Evolutionary conservation across 2,329 filamentous ascomycete genomes (phyloP).

Genomic region (Metarhizium rileyi): DNA sequence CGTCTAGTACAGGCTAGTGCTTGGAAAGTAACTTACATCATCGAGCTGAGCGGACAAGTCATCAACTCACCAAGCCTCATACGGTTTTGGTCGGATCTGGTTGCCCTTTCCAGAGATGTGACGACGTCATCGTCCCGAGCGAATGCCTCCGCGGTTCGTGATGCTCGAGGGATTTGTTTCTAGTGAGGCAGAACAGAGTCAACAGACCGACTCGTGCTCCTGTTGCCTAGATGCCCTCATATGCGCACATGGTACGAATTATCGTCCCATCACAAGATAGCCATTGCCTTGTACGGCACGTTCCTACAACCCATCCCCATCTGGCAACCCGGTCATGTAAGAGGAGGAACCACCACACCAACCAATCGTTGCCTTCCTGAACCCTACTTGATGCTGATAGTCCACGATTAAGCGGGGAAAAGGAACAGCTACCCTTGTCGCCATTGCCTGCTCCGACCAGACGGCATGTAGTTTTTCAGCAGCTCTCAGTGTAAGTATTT

Average conservation of each 20-base stretch:
- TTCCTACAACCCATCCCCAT: background rate
- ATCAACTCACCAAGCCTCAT: background rate
- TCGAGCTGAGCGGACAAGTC: too few species aligned
- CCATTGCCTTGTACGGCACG: background rate
- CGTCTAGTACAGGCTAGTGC: too few species aligned
- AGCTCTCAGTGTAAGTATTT: background rate
- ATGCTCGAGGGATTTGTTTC: background rate
- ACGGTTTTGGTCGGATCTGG: background rate
- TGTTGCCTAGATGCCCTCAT: background rate
- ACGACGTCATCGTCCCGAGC: background rate
- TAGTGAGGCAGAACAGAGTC: too few species aligned
- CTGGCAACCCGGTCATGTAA: background rate
- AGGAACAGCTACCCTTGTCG: background rate
- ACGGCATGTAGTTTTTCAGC: background rate
- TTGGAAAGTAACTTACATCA: too few species aligned
- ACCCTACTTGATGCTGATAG: background rate
- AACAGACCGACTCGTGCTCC: background rate
- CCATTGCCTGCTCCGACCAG: background rate
- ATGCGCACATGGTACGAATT: background rate
- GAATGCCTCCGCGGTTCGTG: background rate
- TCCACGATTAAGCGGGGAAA: slow-evolving; percentile 1
- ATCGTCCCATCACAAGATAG: background rate
- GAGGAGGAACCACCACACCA: background rate
- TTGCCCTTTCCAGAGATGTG: background rate
- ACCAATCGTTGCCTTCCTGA: background rate